Percentiles rank a stretch among this genome's conserved stretches.
phyloP scores from a whole-genome alignment of 768 basidiomycete genomes.

The Russula virescens region DNA sequence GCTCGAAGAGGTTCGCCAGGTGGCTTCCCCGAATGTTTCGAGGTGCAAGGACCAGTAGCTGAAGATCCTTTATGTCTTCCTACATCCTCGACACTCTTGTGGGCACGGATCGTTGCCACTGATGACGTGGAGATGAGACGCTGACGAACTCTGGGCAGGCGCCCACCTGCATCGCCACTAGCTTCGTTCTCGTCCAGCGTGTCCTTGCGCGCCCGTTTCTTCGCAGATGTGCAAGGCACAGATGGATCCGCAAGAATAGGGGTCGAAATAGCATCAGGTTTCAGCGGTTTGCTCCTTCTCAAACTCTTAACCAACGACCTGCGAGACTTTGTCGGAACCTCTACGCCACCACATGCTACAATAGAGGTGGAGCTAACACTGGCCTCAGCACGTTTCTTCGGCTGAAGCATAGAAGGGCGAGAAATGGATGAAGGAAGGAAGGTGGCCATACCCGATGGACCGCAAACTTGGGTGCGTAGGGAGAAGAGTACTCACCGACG shows the following conservation, averaged over 20 bases:
- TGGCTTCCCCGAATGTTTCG: slow-evolving; percentile 5
- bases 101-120: slow-evolving; percentile 22
- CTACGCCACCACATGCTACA: not conserved
- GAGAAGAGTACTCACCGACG: slow-evolving; percentile 2
- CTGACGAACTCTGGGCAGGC: slow-evolving; percentile 20
- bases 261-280: slow-evolving; percentile 14
- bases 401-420: slow-evolving; percentile 21
- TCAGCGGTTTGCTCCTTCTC: slow-evolving; percentile 6
- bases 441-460: slow-evolving; percentile 18
- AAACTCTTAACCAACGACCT: slow-evolving; percentile 6
- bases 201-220: slow-evolving; percentile 23
- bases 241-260: slow-evolving; percentile 1
- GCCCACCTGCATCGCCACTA: slow-evolving; percentile 16
- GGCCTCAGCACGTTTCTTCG: slow-evolving; percentile 15
- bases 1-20: slow-evolving; percentile 8
- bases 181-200: slow-evolving; percentile 21
- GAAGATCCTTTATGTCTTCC: not conserved
- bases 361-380: slow-evolving; percentile 11
- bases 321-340: not conserved
- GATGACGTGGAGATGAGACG: slow-evolving; percentile 23
- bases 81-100: slow-evolving; percentile 8
- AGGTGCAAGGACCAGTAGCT: not conserved
- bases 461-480: slow-evolving; percentile 1
- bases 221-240: slow-evolving; percentile 9
- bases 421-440: slow-evolving; percentile 10